phyloP scores from a whole-genome alignment of 306 rosid species.

The Vachellia pachyceras region DNA sequence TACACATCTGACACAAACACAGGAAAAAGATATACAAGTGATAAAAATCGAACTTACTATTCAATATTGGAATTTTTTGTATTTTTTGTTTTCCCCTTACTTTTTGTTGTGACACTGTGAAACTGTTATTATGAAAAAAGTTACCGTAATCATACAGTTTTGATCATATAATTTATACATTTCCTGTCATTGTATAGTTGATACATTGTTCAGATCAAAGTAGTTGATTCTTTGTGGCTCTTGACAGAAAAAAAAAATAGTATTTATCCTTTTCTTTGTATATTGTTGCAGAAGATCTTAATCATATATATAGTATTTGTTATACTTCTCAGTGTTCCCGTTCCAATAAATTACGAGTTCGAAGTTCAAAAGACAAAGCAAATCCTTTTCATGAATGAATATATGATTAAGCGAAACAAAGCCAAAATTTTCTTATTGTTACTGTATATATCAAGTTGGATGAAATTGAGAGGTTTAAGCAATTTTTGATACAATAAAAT shows the following conservation, averaged over 20 bases:
- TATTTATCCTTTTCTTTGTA: background rate
- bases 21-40: background rate
- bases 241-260: background rate
- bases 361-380: background rate
- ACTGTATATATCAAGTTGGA: background rate
- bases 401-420: background rate
- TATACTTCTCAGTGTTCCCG: conserved; percentile 21
- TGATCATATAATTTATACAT: conserved; percentile 16
- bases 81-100: background rate
- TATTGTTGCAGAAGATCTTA: too few species aligned
- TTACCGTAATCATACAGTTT: conserved; percentile 31
- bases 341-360: background rate
- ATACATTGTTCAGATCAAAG: too few species aligned
- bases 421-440: too few species aligned
- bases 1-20: background rate
- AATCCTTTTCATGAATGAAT: background rate
- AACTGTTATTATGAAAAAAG: conserved; percentile 56
- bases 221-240: background rate
- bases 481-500: background rate
- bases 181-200: too few species aligned
- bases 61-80: background rate
- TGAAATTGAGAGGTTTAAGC: background rate
- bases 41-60: background rate
- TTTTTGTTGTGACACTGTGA: conserved; percentile 13
- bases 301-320: background rate